These are phyloP conservation scores for Annona cherimola DNA, from an alignment of 164 flowering plant genomes.

Conservation along the genomic window DNA sequence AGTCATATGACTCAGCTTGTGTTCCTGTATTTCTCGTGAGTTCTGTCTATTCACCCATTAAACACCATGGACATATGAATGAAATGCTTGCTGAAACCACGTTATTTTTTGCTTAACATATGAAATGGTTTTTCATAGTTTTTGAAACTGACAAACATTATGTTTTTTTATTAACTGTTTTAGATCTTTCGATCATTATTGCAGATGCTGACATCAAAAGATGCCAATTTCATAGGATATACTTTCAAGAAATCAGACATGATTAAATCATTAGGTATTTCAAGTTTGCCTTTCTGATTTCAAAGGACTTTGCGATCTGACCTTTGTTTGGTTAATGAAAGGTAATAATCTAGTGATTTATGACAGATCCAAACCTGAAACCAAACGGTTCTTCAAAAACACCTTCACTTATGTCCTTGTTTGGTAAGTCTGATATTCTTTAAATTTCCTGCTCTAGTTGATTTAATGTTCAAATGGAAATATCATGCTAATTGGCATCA, in stretches of 20 bases:
- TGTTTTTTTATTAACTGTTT: background rate
- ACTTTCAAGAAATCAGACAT: slow-evolving; percentile 81
- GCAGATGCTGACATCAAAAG: slow-evolving; percentile 93
- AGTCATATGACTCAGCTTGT: no score
- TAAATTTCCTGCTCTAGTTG: background rate
- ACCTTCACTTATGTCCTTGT: slow-evolving; percentile 62
- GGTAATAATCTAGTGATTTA: slow-evolving; percentile 1
- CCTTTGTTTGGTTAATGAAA: background rate
- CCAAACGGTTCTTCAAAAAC: slow-evolving; percentile 44
- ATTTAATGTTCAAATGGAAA: background rate
- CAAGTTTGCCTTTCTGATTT: slow-evolving; percentile 41
- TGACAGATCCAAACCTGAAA: slow-evolving; percentile 47
- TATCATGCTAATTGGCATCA: background rate
- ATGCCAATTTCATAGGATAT: slow-evolving; percentile 76
- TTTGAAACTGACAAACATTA: background rate
- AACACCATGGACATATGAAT: no score
- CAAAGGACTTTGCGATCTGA: background rate
- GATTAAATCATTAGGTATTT: slow-evolving; percentile 49
- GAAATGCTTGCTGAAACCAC: background rate
- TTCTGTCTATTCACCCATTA: no score
- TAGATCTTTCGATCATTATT: slow-evolving; percentile 12
- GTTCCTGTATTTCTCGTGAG: no score
- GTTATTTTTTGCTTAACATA: background rate
- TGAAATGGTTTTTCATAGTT: background rate
- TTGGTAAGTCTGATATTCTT: slow-evolving; percentile 40